These are phyloP conservation scores for Curvularia eragrostidis DNA, from an alignment of 2,329 filamentous ascomycete genomes.

Conservation along the genomic window DNA sequence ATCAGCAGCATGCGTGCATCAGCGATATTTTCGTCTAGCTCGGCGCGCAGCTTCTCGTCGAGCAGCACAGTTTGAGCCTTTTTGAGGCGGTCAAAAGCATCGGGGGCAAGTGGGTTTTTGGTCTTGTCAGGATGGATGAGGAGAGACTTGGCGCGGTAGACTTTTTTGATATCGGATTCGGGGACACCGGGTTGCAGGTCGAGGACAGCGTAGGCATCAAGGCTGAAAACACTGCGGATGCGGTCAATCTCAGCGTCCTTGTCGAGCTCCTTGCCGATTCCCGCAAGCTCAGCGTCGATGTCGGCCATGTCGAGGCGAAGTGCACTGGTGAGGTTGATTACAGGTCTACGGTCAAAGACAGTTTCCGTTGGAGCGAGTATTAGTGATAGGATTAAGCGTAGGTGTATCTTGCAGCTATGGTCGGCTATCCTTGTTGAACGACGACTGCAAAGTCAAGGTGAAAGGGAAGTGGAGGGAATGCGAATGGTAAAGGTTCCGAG, in stretches of 20 bases:
- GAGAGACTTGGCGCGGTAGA: slow-evolving; percentile 97
- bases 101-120: slow-evolving; percentile 84
- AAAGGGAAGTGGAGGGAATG: slow-evolving; percentile 1
- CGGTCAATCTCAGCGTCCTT: slow-evolving; percentile 98
- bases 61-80: slow-evolving; percentile 91
- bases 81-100: slow-evolving; percentile 95
- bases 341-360: neutral
- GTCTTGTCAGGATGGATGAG: slow-evolving; percentile 99
- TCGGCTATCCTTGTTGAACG: neutral
- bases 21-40: slow-evolving; percentile 91
- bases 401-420: neutral
- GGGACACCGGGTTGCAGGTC: slow-evolving; percentile 94
- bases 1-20: slow-evolving; percentile 95
- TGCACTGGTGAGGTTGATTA: neutral
- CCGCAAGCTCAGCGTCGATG: slow-evolving; percentile 75
- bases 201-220: slow-evolving; percentile 87
- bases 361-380: neutral
- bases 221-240: slow-evolving; percentile 87
- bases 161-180: slow-evolving; percentile 92
- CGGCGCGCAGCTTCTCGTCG: slow-evolving; percentile 88
- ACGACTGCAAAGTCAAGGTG: neutral
- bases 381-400: neutral
- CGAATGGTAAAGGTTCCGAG: neutral
- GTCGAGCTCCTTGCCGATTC: slow-evolving; percentile 87
- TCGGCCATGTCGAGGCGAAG: slow-evolving; percentile 51